Conservation (phyloP, 257 asterid species). For the Lycium ferocissimum region DNA sequence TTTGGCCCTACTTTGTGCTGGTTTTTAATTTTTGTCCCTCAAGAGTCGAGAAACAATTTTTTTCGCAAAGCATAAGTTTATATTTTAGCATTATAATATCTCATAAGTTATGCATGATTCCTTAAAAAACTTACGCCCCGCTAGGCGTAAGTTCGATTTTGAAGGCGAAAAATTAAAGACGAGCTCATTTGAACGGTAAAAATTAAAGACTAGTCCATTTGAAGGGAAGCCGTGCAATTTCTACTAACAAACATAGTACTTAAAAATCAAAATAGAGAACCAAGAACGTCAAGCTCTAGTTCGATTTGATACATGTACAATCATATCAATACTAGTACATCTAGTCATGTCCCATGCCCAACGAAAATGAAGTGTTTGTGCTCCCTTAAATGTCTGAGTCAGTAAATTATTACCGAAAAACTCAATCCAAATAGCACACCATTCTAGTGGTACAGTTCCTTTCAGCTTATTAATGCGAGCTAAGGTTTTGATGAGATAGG, state of each 20-base stretch:
- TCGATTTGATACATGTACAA: not conserved
- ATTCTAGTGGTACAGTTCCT: not conserved
- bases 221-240: too few species aligned
- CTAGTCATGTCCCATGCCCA: not conserved
- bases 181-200: too few species aligned
- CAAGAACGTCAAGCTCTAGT: not conserved
- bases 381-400: not conserved
- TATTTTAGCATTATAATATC: too few species aligned
- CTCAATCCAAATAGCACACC: not conserved
- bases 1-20: too few species aligned
- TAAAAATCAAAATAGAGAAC: not conserved
- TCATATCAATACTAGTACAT: not conserved
- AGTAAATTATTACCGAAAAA: not conserved
- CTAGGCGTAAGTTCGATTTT: too few species aligned
- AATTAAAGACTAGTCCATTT: too few species aligned
- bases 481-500: not conserved
- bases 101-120: too few species aligned
- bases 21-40: too few species aligned
- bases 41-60: too few species aligned
- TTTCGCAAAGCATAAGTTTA: too few species aligned
- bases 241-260: not conserved
- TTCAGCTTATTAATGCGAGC: not conserved
- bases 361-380: not conserved
- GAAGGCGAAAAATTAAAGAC: too few species aligned
- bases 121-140: too few species aligned